These are phyloP conservation scores for Candida ponderosae DNA, from an alignment of 805 yeast genomes.

Conservation along the genomic window DNA sequence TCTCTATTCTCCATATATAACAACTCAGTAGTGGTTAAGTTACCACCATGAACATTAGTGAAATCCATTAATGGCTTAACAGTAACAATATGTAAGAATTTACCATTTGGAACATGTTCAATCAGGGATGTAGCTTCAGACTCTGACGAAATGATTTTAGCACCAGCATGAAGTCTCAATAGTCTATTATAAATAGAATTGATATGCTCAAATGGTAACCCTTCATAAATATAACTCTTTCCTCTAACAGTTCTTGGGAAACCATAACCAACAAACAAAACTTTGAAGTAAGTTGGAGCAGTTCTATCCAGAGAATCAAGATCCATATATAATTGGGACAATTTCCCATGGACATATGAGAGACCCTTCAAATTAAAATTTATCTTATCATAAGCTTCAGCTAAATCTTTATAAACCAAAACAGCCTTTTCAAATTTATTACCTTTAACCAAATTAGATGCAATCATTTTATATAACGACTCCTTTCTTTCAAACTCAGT, in stretches of 20 bases:
- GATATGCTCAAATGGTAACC: constrained; percentile 80
- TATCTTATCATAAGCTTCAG: constrained; percentile 62
- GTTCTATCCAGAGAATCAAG: constrained; percentile 64
- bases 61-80: constrained; percentile 63
- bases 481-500: constrained; percentile 78
- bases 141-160: constrained; percentile 54
- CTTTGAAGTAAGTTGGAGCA: constrained; percentile 72
- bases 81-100: constrained; percentile 60
- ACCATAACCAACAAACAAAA: constrained; percentile 75
- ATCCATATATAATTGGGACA: constrained; percentile 60
- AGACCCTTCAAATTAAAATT: constrained; percentile 73
- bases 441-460: constrained; percentile 62
- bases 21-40: constrained; percentile 47
- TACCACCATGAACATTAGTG: constrained; percentile 28
- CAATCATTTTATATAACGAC: constrained; percentile 59
- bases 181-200: constrained; percentile 75
- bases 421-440: constrained; percentile 74
- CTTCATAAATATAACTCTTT: constrained; percentile 75
- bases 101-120: constrained; percentile 55
- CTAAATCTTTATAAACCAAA: constrained; percentile 67
- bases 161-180: constrained; percentile 72
- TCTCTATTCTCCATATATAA: constrained; percentile 72
- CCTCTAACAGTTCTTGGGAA: constrained; percentile 75
- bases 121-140: constrained; percentile 45
- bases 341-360: constrained; percentile 58